Evolutionary conservation across 495 filamentous ascomycete genomes (phyloP).

Genomic region (Talaromyces stipitatus): DNA sequence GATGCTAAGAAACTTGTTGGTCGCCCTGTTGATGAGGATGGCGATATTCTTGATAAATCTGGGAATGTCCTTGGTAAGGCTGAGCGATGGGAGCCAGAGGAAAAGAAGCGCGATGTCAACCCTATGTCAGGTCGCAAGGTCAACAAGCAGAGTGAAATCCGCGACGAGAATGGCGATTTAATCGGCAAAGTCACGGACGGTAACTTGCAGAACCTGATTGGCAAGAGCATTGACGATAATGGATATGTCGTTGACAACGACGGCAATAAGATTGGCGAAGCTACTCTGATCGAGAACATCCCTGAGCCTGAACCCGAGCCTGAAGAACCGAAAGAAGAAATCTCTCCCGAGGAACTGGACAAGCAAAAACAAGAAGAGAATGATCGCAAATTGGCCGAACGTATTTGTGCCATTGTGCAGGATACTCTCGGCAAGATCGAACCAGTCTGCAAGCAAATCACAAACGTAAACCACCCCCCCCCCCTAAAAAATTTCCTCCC

Average conservation of each 20-base stretch:
- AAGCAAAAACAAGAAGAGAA: conserved; percentile 43
- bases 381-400: conserved; percentile 60
- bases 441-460: conserved; percentile 75
- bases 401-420: conserved; percentile 62
- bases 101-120: conserved; percentile 49
- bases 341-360: conserved; percentile 30
- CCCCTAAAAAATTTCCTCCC: too few relatives aligned
- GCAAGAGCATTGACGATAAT: conserved; percentile 69
- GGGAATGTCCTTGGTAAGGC: conserved; percentile 68
- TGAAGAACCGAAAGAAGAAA: neutral
- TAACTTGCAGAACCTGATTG: conserved; percentile 55
- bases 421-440: conserved; percentile 71
- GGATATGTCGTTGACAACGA: conserved; percentile 70
- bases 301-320: conserved; percentile 23
- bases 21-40: conserved; percentile 68
- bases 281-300: conserved; percentile 61
- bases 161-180: conserved; percentile 65
- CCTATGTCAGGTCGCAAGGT: conserved; percentile 67
- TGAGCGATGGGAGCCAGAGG: conserved; percentile 63
- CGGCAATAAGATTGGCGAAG: conserved; percentile 63
- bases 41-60: conserved; percentile 65
- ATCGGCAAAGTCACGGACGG: conserved; percentile 67
- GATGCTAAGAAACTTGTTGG: conserved; percentile 59
- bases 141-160: conserved; percentile 69
- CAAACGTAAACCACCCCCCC: conserved; percentile 45